Base-by-base conservation (phyloP, 2,329 filamentous ascomycete species). In the Diaporthe nobilis region DNA sequence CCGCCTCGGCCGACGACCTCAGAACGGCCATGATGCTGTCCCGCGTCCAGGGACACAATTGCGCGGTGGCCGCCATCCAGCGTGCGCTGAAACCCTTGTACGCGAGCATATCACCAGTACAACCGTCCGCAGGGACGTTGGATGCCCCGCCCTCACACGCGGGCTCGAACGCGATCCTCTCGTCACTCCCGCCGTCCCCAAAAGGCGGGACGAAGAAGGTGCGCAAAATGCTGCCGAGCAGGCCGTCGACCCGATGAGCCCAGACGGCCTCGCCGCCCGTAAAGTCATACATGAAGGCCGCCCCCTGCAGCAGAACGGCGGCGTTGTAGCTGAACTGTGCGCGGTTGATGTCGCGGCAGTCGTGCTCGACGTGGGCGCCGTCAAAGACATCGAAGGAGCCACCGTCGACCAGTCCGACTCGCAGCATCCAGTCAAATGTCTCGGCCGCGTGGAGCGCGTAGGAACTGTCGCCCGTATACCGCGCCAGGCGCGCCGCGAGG, bases 241-340 rank as follows among this genome's bases (percentile, higher is more conserved):
- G 86, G 22, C 87, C 86, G 37, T 85, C 80, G 0, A 87, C 81
- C 44, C 88, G 85, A 9, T 83, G 84, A 84, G 87, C 84, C 85
- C 88, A 89, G n/a, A 76, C 73, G 17, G 78, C 78, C 72, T 78
- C 55, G 22, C 91, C 82, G 65, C 91, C 79, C 53, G 84, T 84
- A 58, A 80, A 85, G 78, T 92, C 91, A 81, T 90, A 93, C 87
- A 92, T 88, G 78, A 87, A 88, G 0, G 91, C 90, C 0, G 88
- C 87, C 2, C 91, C 91, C 65, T 87, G 83, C 39, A 91, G 80
- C 74, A 89, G 87, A 10, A 89, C 83, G 4, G 87, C 90, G 34
- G 87, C 86, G 78, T 89, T 90, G 80, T 91, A 90, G 0, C 89
- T 88, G 83, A 88, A 92, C 78, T 91, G 88, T 4, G 86, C 82